Evolutionary conservation across 2,329 filamentous ascomycete genomes (phyloP).

Genomic region (Trichoderma harzianum): DNA sequence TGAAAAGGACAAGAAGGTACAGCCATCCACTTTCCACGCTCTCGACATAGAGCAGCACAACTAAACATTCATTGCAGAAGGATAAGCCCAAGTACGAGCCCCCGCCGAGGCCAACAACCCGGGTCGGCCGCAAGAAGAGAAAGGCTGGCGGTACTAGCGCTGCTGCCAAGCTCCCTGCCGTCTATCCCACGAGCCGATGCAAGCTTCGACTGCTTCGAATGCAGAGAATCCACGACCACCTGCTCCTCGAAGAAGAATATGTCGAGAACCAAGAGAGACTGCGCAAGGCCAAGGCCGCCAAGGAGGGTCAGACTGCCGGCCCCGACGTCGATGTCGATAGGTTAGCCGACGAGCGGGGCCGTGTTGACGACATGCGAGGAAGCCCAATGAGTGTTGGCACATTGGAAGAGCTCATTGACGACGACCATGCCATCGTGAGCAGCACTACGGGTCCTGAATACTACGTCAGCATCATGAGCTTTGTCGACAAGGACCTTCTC

Average conservation of each 20-base stretch:
- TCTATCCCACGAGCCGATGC: conserved; percentile 95
- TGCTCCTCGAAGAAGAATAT: conserved; percentile 95
- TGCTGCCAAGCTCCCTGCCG: conserved; percentile 87
- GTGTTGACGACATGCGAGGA: conserved; percentile 97
- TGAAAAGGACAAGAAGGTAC: conserved; percentile 91
- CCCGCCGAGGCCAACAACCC: conserved; percentile 91
- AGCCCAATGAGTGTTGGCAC: conserved; percentile 98
- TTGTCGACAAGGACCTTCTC: conserved; percentile 96
- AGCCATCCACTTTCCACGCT: conserved; percentile 4
- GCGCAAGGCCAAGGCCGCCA: conserved; percentile 82
- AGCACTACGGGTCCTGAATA: conserved; percentile 97
- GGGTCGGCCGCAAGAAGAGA: conserved; percentile 98
- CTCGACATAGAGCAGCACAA: not conserved
- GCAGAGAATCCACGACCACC: conserved; percentile 97
- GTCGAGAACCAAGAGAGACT: conserved; percentile 98
- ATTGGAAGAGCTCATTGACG: conserved; percentile 97
- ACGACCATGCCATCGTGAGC: conserved; percentile 97
- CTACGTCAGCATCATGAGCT: conserved; percentile 99
- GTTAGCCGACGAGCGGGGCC: conserved; percentile 88
- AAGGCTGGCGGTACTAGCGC: conserved; percentile 90
- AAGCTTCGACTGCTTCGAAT: conserved; percentile 95
- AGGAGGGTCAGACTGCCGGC: conserved; percentile 65
- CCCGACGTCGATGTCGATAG: conserved; percentile 73
- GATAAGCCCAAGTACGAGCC: conserved; percentile 99
- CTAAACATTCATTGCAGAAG: conserved; percentile 60